Base-by-base conservation (phyloP, 805 yeast species). In the Wickerhamiella musiphila region DNA sequence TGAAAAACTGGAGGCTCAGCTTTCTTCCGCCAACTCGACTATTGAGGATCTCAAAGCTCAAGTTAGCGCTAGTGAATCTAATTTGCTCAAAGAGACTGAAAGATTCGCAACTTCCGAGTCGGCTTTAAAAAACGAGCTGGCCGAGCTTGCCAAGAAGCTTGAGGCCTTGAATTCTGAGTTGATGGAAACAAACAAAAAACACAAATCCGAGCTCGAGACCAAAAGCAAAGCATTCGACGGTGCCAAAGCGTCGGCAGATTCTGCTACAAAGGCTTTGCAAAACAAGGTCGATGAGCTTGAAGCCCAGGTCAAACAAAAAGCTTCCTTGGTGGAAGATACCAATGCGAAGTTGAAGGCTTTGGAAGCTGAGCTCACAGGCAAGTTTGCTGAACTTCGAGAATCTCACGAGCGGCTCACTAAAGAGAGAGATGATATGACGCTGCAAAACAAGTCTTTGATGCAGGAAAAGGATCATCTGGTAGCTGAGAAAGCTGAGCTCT, bases 101-200 rank as follows among this genome's bases (percentile, higher is more conserved):
- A n/a, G n/a, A n/a, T n/a, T n/a, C n/a, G n/a, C n/a, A n/a, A n/a
- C n/a, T n/a, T n/a, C n/a, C n/a, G n/a, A n/a, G n/a, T n/a, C n/a
- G n/a, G n/a, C 19, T 12, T 33, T 3, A 31, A 24, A 23, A 33
- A 33, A 13, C 32, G 38, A 5, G 40, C 29, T 20, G 35, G 33
- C 11, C 26, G 26, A 10, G 25, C 5, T 9, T 8, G 15, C 13
- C 5, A 11, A 23, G 15, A 23, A 5, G 35, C 29, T 4, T 12
- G 27, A 12, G 11, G 20, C 20, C 4, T 10, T 22, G 11, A 23
- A 32, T 17, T 8, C 26, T 6, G 24, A 28, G 17, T 31, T 29
- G 5, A 19, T 32, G 4, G 32, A 36, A 28, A 19, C 17, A 13
- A 23, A 24, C 7, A 23, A 33, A 3, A 14, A 11, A 9, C 25